A percentile compares a stretch with the other conserved stretches of the same genome.
phyloP scores from a whole-genome alignment of 2,329 filamentous ascomycete species.

The Fusarium liriodendri region DNA sequence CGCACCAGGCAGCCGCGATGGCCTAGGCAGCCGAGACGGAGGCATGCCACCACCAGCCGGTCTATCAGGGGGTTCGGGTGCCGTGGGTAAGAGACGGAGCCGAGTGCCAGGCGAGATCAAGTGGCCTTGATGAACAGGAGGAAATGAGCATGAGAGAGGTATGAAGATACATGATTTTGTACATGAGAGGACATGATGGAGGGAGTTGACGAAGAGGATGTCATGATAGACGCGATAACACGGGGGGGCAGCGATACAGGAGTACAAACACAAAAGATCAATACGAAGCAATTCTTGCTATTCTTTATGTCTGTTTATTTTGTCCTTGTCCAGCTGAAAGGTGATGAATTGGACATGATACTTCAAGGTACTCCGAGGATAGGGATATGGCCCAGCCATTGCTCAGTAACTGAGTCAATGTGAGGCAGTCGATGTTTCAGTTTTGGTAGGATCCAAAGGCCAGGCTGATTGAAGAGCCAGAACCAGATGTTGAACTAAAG shows the following conservation, averaged over 20 bases:
- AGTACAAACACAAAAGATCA: slow-evolving; percentile 8
- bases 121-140: slow-evolving; percentile 35
- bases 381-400: background rate
- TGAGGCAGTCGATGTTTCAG: background rate
- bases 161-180: slow-evolving; percentile 11
- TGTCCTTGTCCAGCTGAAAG: background rate
- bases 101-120: slow-evolving; percentile 43
- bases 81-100: slow-evolving; percentile 40
- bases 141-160: background rate
- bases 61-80: slow-evolving; percentile 26
- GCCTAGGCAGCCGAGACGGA: slow-evolving; percentile 38
- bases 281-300: slow-evolving; percentile 23
- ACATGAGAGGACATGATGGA: slow-evolving; percentile 13
- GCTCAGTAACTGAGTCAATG: background rate
- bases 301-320: background rate
- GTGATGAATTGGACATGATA: no score
- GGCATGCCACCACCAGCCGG: slow-evolving; percentile 25
- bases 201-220: background rate
- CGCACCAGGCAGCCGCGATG: slow-evolving; percentile 40
- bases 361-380: no score
- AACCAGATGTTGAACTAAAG: background rate
- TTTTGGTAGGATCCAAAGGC: background rate
- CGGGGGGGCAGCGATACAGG: slow-evolving; percentile 1
- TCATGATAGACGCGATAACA: slow-evolving; percentile 26
- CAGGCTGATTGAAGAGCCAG: background rate